A percentile compares a stretch with the other conserved stretches of the same genome.
Evolutionary conservation across 352 stramenopile species (phyloP).

Genomic region (Globisporangium heterothallicum): DNA sequence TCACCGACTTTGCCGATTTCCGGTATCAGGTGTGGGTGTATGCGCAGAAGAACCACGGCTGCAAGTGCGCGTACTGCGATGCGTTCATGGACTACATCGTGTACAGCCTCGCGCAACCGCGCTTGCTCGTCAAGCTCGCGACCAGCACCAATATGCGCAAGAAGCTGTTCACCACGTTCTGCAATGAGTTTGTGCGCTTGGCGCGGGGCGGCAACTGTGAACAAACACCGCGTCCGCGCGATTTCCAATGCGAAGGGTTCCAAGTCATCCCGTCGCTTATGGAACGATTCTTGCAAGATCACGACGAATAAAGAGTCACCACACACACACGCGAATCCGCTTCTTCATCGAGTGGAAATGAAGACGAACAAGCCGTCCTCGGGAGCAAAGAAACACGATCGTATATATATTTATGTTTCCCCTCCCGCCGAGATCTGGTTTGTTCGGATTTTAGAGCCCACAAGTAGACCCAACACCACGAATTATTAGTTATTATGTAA

Average conservation of each 20-base stretch:
- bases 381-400: conserved; percentile 2
- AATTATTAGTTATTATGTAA: too few relatives aligned
- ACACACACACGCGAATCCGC: not conserved
- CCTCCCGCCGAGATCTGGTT: not conserved
- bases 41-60: conserved; percentile 33
- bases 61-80: conserved; percentile 39
- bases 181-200: conserved; percentile 42
- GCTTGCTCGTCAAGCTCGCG: conserved; percentile 36
- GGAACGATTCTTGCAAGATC: conserved; percentile 37
- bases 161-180: conserved; percentile 40
- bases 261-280: conserved; percentile 39
- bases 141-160: conserved; percentile 32
- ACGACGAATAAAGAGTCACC: conserved; percentile 1
- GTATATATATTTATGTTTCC: conserved; percentile 6
- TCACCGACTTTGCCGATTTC: conserved; percentile 47
- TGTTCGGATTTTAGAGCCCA: not conserved
- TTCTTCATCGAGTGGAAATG: not conserved
- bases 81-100: conserved; percentile 49
- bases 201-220: conserved; percentile 28
- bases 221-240: conserved; percentile 18
- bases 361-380: not conserved
- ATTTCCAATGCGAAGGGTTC: conserved; percentile 23
- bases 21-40: conserved; percentile 44
- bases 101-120: conserved; percentile 44
- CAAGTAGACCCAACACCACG: not conserved